Conservation (phyloP, 768 basidiomycete genomes). For the Lactarius psammicola region DNA sequence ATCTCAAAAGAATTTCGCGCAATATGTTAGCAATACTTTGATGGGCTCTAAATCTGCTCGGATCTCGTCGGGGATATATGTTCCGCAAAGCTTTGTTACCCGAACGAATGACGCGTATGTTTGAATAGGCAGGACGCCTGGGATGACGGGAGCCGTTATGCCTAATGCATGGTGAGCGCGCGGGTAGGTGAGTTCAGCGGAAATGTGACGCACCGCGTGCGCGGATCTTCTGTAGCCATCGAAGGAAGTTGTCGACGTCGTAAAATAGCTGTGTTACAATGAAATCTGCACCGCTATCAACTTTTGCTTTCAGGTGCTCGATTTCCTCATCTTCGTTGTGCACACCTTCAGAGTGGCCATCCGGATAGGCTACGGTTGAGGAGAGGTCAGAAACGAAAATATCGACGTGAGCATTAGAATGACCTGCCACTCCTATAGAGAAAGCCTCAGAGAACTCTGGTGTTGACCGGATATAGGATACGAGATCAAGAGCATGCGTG, state of each 20-base stretch:
- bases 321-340: conserved; percentile 62
- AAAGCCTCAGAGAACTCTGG: conserved; percentile 80
- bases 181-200: background rate
- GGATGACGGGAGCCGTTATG: conserved; percentile 86
- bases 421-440: conserved; percentile 94
- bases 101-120: conserved; percentile 92
- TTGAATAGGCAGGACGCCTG: conserved; percentile 97
- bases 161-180: conserved; percentile 46
- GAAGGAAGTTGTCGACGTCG: conserved; percentile 82
- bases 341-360: conserved; percentile 71
- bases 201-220: conserved; percentile 51
- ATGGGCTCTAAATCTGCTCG: conserved; percentile 70
- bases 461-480: conserved; percentile 78
- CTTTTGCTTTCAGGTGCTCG: conserved; percentile 74
- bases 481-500: conserved; percentile 83
- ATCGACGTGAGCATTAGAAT: conserved; percentile 18
- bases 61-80: conserved; percentile 66
- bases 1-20: background rate
- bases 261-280: conserved; percentile 97
- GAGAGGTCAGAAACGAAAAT: conserved; percentile 15
- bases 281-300: conserved; percentile 94
- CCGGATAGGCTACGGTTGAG: conserved; percentile 71
- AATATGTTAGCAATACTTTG: conserved; percentile 49
- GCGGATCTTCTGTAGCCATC: conserved; percentile 74
- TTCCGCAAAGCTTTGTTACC: conserved; percentile 85